Evolutionary conservation across 1,284 basidiomycete genomes (phyloP), one percentile per base, ranked within the genome.

Genomic region (Dichomitus squalens): DNA sequence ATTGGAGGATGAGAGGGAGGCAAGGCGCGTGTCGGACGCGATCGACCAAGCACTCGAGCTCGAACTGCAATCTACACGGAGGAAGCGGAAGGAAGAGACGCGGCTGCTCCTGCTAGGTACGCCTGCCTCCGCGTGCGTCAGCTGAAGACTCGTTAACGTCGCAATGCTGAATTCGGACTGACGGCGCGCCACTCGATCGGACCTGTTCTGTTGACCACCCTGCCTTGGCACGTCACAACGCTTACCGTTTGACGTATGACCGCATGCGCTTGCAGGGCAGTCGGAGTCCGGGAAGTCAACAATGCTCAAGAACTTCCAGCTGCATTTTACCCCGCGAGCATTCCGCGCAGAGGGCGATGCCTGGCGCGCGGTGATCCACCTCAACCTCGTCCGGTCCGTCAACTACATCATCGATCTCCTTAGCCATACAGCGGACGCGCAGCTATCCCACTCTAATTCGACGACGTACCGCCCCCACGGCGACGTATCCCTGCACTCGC

Each of bases 211-310:
- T 36, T 11, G n/a, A 36, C n/a, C 35, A 36, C 7, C 12, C 35
- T 36, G 4, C 35, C 35, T 36, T n/a, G 35, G 35, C 11, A 36
- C 16, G n/a, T 36, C 29, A 31, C n/a, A n/a, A n/a, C 29, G 29
- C 29, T 20, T 47, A 14, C 7, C 31, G 18, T 18, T 6, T 27
- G 25, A 29, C 29, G 14, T 18, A 16, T 33, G 8, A 33, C 40
- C 3, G 9, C 2, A 21, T 27, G 20, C 27, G 7, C 36, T n/a
- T 16, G 25, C 61, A 85, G 84, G 85, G 53, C 84, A 86, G 69
- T 81, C 84, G 31, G 84, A 86, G 70, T 83, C 82, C 3, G 84
- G 85, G 29, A 86, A 87, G 66, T 85, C 83, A 0, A 86, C 85
- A 0, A 76, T 85, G 44, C 72, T 87, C 36, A 85, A 86, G 70